Evolutionary conservation across 2,329 filamentous ascomycete genomes (phyloP).

Genomic region (Diaporthe citri): DNA sequence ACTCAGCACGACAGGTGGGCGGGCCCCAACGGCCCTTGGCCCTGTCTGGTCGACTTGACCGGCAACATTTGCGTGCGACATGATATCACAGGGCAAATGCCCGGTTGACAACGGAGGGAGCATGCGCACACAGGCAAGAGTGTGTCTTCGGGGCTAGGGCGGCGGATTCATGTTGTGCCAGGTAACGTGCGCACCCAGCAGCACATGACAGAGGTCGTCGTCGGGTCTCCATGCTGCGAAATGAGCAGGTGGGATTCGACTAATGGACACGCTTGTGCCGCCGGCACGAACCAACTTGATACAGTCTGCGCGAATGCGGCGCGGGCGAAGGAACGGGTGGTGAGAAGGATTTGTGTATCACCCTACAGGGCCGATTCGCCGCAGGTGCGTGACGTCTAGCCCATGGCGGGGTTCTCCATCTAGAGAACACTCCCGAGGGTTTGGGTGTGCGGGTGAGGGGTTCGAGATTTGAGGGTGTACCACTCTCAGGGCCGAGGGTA

Average conservation of each 20-base stretch:
- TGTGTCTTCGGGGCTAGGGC: constrained; percentile 18
- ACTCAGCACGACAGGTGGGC: constrained; percentile 29
- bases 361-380: constrained; percentile 35
- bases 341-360: constrained; percentile 22
- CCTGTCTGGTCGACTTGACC: constrained; percentile 33
- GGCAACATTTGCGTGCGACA: constrained; percentile 34
- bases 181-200: constrained; percentile 38
- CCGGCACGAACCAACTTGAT: constrained; percentile 9
- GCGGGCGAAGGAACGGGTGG: constrained; percentile 12
- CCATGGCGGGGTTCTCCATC: constrained; percentile 29
- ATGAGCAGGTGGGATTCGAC: constrained; percentile 9
- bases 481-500: constrained; percentile 15
- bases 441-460: constrained; percentile 40
- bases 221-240: neutral
- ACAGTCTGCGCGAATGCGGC: constrained; percentile 14
- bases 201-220: constrained; percentile 9
- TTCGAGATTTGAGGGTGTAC: constrained; percentile 34
- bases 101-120: constrained; percentile 17
- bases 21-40: constrained; percentile 29
- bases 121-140: constrained; percentile 8
- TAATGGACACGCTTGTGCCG: constrained; percentile 34
- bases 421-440: constrained; percentile 37
- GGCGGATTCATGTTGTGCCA: constrained; percentile 28
- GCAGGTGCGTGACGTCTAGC: constrained; percentile 27
- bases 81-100: constrained; percentile 16